Evolutionary conservation across 2,329 filamentous ascomycete species (phyloP).

Genomic region (Pezicula rhizophila): DNA sequence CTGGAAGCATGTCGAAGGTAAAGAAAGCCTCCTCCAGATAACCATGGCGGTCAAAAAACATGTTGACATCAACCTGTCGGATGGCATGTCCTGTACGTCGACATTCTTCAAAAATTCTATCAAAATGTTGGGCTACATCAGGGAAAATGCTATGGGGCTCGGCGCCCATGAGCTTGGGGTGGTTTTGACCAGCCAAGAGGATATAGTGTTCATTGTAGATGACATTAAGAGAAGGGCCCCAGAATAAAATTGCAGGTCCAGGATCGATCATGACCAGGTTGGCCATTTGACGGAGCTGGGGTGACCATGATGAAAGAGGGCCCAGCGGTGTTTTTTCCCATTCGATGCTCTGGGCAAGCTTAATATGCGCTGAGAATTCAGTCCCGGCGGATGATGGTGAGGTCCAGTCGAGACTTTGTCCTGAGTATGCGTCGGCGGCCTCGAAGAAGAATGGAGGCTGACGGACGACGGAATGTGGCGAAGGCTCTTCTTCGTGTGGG

Average conservation of each 20-base stretch:
- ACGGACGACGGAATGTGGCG: not conserved
- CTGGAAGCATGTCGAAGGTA: conserved; percentile 1
- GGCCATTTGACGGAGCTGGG: not conserved
- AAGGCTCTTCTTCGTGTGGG: not conserved
- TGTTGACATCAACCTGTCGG: conserved; percentile 1
- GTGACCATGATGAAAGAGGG: conserved; percentile 1
- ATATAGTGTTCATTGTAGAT: conserved; percentile 1
- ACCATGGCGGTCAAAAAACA: conserved; percentile 1
- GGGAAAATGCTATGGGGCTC: conserved; percentile 1
- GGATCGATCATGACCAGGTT: conserved; percentile 1
- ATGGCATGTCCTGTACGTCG: not conserved
- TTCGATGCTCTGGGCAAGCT: not conserved
- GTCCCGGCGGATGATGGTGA: not conserved
- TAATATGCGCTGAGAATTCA: not conserved
- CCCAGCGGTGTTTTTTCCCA: not conserved
- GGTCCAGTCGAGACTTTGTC: conserved; percentile 1
- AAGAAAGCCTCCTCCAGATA: conserved; percentile 1
- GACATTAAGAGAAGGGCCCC: not conserved
- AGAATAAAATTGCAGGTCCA: not conserved
- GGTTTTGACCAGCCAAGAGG: not conserved
- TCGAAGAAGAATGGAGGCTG: not conserved
- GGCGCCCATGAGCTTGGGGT: not conserved
- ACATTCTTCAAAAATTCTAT: not conserved
- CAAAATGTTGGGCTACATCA: not conserved
- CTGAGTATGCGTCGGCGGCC: not conserved